These are phyloP conservation scores for Coemansia sp. DNA, from an alignment of 371 early-diverging fungal species.

Conservation along the genomic window DNA sequence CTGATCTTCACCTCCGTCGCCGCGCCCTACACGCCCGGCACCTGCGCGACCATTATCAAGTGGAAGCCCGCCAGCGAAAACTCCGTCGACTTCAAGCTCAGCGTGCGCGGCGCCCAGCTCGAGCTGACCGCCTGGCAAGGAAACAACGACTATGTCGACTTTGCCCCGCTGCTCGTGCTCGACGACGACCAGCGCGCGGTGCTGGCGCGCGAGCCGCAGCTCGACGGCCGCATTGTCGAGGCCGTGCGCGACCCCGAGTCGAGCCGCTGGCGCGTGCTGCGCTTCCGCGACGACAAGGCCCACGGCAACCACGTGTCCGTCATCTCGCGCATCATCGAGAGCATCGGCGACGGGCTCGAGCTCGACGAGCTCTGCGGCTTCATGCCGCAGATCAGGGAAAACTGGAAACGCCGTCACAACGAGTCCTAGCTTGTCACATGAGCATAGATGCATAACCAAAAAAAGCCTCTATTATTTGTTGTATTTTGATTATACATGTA, in stretches of 20 bases:
- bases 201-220: conserved; percentile 10
- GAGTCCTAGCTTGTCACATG: neutral
- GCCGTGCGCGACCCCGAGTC: conserved; percentile 60
- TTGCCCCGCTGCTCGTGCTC: conserved; percentile 62
- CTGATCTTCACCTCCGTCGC: conserved; percentile 91
- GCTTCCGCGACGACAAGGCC: conserved; percentile 83
- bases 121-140: conserved; percentile 64
- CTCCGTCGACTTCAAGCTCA: conserved; percentile 89
- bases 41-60: conserved; percentile 91
- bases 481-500: no score
- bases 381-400: conserved; percentile 5
- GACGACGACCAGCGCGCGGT: conserved; percentile 58
- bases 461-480: neutral
- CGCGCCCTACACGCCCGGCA: conserved; percentile 84
- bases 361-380: conserved; percentile 58
- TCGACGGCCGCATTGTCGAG: conserved; percentile 72
- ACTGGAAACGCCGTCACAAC: conserved; percentile 28
- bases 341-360: conserved; percentile 76
- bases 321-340: conserved; percentile 67
- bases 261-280: conserved; percentile 78
- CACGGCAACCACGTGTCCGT: conserved; percentile 76
- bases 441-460: conserved; percentile 1
- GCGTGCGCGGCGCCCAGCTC: conserved; percentile 53
- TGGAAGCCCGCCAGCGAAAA: conserved; percentile 99
- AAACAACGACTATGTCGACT: conserved; percentile 55